Conservation (phyloP, 768 basidiomycete species). For the Boletus insuetus region DNA sequence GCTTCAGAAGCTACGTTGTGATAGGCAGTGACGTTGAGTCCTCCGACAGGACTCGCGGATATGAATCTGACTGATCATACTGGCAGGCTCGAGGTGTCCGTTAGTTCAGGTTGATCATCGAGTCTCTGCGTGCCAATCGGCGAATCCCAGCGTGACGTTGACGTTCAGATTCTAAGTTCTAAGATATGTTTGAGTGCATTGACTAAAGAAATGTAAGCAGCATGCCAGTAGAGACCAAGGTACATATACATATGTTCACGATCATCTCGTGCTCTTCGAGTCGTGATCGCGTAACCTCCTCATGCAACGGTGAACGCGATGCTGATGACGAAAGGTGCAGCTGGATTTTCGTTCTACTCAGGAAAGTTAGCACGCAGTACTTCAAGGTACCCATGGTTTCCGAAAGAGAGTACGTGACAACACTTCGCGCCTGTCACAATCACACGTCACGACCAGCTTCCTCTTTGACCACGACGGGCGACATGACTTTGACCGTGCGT, state of each 20-base stretch:
- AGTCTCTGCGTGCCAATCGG: background rate
- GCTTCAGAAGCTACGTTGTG: too few relatives aligned
- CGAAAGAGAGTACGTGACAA: conserved; percentile 10
- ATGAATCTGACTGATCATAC: background rate
- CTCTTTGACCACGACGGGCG: conserved; percentile 22
- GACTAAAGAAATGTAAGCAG: too few relatives aligned
- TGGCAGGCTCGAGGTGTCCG: background rate
- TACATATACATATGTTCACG: too few relatives aligned
- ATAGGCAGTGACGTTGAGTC: background rate
- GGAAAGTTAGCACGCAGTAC: too few relatives aligned
- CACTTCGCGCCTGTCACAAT: conserved; percentile 23
- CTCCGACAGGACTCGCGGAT: background rate
- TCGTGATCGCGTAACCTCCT: too few relatives aligned
- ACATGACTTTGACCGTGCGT: conserved; percentile 26
- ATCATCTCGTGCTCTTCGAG: too few relatives aligned
- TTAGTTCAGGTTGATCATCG: background rate
- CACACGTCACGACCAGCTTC: conserved; percentile 15
- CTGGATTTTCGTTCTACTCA: too few relatives aligned
- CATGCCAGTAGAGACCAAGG: too few relatives aligned
- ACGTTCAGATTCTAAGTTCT: background rate
- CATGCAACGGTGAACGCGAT: too few relatives aligned
- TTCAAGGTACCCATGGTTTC: too few relatives aligned
- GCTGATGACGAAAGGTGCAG: too few relatives aligned
- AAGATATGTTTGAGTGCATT: too few relatives aligned
- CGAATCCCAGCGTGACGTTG: background rate